Conservation (phyloP, 1,284 basidiomycete species). For the Naganishia sp. region DNA sequence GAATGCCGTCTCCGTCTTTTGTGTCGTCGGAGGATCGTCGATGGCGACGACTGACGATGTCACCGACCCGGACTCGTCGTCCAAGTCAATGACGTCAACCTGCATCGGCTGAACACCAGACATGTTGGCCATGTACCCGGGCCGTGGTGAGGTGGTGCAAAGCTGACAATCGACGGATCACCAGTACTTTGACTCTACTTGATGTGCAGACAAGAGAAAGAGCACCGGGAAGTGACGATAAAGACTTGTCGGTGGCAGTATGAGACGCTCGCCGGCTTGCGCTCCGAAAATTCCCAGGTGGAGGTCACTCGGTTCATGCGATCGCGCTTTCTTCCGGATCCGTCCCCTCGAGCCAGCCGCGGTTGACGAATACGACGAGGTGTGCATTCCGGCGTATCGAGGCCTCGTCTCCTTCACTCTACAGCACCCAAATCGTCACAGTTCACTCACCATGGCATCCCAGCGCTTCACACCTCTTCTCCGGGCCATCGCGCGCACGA, state of each 20-base stretch:
- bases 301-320: background rate
- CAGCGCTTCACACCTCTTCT: conserved; percentile 11
- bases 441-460: conserved; percentile 10
- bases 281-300: conserved; percentile 1
- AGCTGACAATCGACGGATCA: conserved; percentile 18
- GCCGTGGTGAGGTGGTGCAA: conserved; percentile 9
- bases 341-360: background rate
- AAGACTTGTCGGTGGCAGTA: background rate
- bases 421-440: background rate
- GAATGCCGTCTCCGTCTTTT: background rate
- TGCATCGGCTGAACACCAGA: conserved; percentile 28
- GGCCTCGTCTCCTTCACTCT: background rate
- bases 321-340: background rate
- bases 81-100: conserved; percentile 28
- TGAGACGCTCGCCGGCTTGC: background rate
- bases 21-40: conserved; percentile 7
- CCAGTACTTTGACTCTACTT: conserved; percentile 26
- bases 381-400: background rate
- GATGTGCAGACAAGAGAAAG: background rate
- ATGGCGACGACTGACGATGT: conserved; percentile 21
- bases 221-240: background rate
- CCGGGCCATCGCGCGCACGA: conserved; percentile 18
- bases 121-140: conserved; percentile 1
- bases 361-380: conserved; percentile 2
- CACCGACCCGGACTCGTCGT: conserved; percentile 19